Percentiles rank a stretch among this genome's conserved stretches.
phyloP scores from a whole-genome alignment of 441 rosid species.

The Iberis amara region DNA sequence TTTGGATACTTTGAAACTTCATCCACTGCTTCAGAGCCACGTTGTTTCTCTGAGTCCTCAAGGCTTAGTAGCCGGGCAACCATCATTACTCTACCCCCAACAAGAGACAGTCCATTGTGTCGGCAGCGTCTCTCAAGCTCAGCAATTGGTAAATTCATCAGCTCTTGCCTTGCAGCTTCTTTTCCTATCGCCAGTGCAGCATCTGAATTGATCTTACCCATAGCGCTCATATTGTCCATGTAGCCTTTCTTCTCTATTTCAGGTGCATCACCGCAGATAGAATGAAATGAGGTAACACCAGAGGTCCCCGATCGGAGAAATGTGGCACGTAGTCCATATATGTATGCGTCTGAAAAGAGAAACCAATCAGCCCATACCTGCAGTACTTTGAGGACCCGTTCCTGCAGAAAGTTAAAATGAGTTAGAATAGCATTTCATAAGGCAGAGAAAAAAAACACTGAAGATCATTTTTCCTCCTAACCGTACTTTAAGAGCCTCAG shows the following conservation, averaged over 20 bases:
- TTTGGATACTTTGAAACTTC: constrained; percentile 61
- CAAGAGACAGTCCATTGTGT: constrained; percentile 94
- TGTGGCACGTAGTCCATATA: constrained; percentile 87
- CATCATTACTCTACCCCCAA: constrained; percentile 98
- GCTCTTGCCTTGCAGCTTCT: constrained; percentile 88
- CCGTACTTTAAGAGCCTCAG: constrained; percentile 92
- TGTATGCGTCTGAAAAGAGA: constrained; percentile 98
- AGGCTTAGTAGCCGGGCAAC: constrained; percentile 87
- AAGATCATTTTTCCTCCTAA: constrained; percentile 16
- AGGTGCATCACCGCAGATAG: constrained; percentile 80
- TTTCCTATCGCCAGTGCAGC: constrained; percentile 94
- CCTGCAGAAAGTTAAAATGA: constrained; percentile 43
- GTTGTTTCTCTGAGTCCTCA: constrained; percentile 94
- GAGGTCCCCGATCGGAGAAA: constrained; percentile 87
- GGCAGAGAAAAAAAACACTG: constrained; percentile 10
- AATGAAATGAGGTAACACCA: constrained; percentile 82
- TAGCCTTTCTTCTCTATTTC: constrained; percentile 63
- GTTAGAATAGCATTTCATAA: constrained; percentile 10
- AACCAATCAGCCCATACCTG: constrained; percentile 99
- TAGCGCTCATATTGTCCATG: constrained; percentile 41
- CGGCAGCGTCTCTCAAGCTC: constrained; percentile 98
- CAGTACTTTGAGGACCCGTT: constrained; percentile 91
- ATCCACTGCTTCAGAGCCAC: constrained; percentile 74
- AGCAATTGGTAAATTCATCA: constrained; percentile 79
- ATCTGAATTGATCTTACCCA: constrained; percentile 65